Percentiles rank a stretch among this genome's conserved stretches.
Conservation (phyloP, 352 stramenopile species). For the Phytophthora cactorum region DNA sequence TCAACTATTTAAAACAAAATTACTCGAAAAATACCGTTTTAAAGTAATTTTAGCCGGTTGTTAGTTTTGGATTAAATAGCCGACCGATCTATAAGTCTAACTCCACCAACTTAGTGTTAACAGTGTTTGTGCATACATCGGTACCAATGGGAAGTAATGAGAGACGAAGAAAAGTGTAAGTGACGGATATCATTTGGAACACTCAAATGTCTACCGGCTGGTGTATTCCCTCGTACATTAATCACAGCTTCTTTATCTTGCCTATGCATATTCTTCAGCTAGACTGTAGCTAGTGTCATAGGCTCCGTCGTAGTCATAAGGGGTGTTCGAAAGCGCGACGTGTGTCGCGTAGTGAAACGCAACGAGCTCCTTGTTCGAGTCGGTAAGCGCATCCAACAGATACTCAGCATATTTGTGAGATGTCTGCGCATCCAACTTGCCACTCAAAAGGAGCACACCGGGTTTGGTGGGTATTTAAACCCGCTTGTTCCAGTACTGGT, state of each 20-base stretch:
- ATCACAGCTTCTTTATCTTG: not conserved
- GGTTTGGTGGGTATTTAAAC: conserved; percentile 28
- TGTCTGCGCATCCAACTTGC: conserved; percentile 58
- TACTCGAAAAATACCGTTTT: too few relatives aligned
- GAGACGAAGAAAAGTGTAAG: too few relatives aligned
- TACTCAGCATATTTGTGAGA: conserved; percentile 56
- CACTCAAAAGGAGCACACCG: conserved; percentile 54
- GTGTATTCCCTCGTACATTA: not conserved
- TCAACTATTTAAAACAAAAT: too few relatives aligned
- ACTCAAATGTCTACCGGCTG: not conserved
- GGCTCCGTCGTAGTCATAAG: not conserved
- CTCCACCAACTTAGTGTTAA: too few relatives aligned
- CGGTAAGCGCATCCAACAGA: conserved; percentile 38
- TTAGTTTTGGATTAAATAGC: too few relatives aligned
- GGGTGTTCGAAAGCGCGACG: too few relatives aligned
- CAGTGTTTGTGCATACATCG: too few relatives aligned
- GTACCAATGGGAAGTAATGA: too few relatives aligned
- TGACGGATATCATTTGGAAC: too few relatives aligned
- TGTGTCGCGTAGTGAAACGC: too few relatives aligned
- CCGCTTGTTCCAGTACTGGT: conserved; percentile 58
- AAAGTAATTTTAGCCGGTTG: too few relatives aligned
- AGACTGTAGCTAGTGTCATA: not conserved
- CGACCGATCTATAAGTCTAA: too few relatives aligned
- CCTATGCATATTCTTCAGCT: not conserved
- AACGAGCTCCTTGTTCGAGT: conserved; percentile 33